Base-by-base conservation (phyloP, 148 eudicot species). In the Spergularia bocconei region DNA sequence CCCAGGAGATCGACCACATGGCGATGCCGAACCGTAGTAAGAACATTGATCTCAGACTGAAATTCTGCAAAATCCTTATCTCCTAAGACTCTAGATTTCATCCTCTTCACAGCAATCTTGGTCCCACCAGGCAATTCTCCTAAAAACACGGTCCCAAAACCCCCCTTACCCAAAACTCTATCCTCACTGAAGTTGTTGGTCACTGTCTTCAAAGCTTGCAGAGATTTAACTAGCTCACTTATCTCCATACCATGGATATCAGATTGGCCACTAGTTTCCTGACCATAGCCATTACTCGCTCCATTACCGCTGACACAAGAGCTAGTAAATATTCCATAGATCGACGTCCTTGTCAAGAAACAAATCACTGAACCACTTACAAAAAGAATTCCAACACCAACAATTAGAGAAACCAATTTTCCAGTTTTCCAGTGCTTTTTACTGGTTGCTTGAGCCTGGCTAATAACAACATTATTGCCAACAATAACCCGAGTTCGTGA, bases 131-230 rank as follows among this genome's bases (percentile, higher is more conserved):
- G 87, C 63, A 85, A 75, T 72, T 85, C 91, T 60, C 97, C 93
- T 81, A 84, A 84, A 78, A 89, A 91, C 29, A 91, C 97, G 0
- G 90, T 87, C 20, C 97, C 97, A 70, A 91, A 91, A 17, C 97
- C 97, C 23, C 97, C 97, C 79, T 53, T 84, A 11, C 97, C 97
- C 36, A 91, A 71, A 41, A 89, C 70, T 56, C 89, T 87, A 36
- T 84, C 78, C n/a, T 85, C 85, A 48, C 89, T 86, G 76, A 91
- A 91, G 67, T 91, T 87, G 82, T 89, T 83, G 8, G 97, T 91
- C 69, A 85, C 91, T 7, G 81, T 81, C 48, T 83, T 81, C 69
- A 91, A 72, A 16, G 85, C 87, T 64, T 91, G 82, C n/a, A 91
- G 89, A 2, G 93, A 82, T 33, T 87, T 85, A 2, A 86, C 79